phyloP scores from a whole-genome alignment of 176 grass and related monocot genomes.

The Puccinellia tenuiflora region DNA sequence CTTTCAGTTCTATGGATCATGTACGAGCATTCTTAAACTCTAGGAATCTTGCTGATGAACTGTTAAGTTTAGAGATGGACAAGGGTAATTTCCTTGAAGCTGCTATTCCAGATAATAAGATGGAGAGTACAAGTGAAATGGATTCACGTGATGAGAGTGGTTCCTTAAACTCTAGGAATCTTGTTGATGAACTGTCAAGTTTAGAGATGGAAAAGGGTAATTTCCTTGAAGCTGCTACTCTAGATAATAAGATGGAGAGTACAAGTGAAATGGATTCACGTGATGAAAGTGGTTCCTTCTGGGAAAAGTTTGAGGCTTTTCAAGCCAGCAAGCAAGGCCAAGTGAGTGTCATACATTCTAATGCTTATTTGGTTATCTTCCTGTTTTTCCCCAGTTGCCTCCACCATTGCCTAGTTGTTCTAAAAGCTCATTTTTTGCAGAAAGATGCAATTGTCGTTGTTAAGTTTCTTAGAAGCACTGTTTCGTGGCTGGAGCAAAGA shows the following conservation, averaged over 20 bases:
- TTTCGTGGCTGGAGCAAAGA: conserved; percentile 16
- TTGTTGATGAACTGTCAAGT: too few relatives aligned
- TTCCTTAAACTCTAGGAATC: too few relatives aligned
- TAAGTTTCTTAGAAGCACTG: background rate
- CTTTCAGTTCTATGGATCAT: conserved; percentile 53
- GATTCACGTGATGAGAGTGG: background rate
- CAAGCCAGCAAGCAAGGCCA: conserved; percentile 15
- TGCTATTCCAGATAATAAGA: background rate
- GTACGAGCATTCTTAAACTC: conserved; percentile 44
- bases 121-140: background rate
- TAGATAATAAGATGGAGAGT: background rate
- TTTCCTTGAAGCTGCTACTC: too few relatives aligned
- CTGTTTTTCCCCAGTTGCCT: background rate
- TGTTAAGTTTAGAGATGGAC: conserved; percentile 65
- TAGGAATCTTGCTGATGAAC: conserved; percentile 43
- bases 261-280: background rate
- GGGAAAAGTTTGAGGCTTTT: conserved; percentile 37
- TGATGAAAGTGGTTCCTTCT: conserved; percentile 2
- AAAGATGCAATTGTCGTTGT: conserved; percentile 2
- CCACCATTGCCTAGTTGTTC: background rate
- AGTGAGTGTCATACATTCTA: conserved; percentile 23
- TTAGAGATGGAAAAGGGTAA: too few relatives aligned
- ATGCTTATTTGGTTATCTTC: background rate
- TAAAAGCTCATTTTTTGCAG: conserved; percentile 23
- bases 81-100: conserved; percentile 65